Conservation (phyloP, 768 basidiomycete genomes). For the Auricularia cornea region DNA sequence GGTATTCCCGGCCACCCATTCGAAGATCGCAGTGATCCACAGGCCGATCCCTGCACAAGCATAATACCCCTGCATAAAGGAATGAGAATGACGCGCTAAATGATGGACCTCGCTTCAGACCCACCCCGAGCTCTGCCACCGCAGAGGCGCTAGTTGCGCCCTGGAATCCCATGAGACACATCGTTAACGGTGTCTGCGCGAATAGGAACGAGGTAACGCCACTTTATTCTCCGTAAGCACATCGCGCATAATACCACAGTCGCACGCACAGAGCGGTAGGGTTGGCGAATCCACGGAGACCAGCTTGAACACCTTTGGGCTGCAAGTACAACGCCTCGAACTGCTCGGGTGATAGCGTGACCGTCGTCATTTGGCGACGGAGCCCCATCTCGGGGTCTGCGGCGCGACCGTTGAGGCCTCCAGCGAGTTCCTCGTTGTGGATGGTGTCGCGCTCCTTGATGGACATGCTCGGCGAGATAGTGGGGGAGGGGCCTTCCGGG, state of each 20-base stretch:
- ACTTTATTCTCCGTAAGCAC: background rate
- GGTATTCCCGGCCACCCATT: slow-evolving; percentile 8
- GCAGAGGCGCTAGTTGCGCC: slow-evolving; percentile 4
- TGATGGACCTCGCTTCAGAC: background rate
- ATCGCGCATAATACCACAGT: background rate
- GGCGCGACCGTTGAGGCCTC: background rate
- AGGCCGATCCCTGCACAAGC: slow-evolving; percentile 7
- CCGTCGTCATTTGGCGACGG: slow-evolving; percentile 5
- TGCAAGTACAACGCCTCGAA: slow-evolving; percentile 11
- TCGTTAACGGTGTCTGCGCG: slow-evolving; percentile 7
- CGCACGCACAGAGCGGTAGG: slow-evolving; percentile 7
- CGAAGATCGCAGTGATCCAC: slow-evolving; percentile 4
- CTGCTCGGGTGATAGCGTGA: slow-evolving; percentile 10
- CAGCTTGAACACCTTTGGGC: slow-evolving; percentile 4
- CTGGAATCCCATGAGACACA: slow-evolving; percentile 9
- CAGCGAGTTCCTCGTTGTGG: background rate
- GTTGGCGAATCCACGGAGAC: slow-evolving; percentile 5
- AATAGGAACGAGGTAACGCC: slow-evolving; percentile 4
- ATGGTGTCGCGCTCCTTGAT: background rate
- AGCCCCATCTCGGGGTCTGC: background rate
- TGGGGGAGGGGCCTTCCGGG: background rate
- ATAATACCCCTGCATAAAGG: slow-evolving; percentile 1
- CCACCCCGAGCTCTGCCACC: background rate
- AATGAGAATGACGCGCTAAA: background rate
- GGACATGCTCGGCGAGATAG: background rate